Evolutionary conservation across 768 basidiomycete species (phyloP).

Genomic region (Podaxis sp.): DNA sequence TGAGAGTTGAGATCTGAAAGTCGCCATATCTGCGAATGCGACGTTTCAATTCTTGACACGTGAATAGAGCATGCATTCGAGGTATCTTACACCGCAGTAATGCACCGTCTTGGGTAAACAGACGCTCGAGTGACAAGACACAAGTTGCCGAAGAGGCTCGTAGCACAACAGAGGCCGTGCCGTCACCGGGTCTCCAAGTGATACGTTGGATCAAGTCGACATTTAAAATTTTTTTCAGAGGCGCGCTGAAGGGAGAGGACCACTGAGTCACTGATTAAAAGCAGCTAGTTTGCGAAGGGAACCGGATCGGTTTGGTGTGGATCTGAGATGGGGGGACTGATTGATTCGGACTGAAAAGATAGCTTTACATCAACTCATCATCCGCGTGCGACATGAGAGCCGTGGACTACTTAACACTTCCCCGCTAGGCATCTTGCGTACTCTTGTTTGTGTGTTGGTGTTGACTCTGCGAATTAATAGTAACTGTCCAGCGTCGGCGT

Average conservation of each 20-base stretch:
- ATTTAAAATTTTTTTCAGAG: conserved; percentile 4
- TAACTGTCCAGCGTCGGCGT: neutral
- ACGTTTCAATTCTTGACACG: conserved; percentile 16
- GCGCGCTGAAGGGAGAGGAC: neutral
- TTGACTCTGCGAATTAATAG: neutral
- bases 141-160: neutral
- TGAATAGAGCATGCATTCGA: conserved; percentile 15
- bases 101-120: neutral
- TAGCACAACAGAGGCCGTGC: neutral
- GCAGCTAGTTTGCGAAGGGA: conserved; percentile 1
- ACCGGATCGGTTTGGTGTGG: conserved; percentile 9
- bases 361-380: neutral
- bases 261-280: conserved; percentile 9
- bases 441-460: neutral
- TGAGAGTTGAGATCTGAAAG: neutral
- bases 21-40: conserved; percentile 13
- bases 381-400: neutral
- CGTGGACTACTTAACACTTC: neutral
- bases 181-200: conserved; percentile 1
- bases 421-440: neutral
- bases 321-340: conserved; percentile 12
- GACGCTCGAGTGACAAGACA: neutral
- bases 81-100: conserved; percentile 1
- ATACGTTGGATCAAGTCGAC: neutral
- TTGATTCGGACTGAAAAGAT: conserved; percentile 1